A percentile compares a stretch with the other conserved stretches of the same genome.
These are phyloP conservation scores for Boletus subcaerulescens DNA, from an alignment of 768 basidiomycete species.

Conservation along the genomic window DNA sequence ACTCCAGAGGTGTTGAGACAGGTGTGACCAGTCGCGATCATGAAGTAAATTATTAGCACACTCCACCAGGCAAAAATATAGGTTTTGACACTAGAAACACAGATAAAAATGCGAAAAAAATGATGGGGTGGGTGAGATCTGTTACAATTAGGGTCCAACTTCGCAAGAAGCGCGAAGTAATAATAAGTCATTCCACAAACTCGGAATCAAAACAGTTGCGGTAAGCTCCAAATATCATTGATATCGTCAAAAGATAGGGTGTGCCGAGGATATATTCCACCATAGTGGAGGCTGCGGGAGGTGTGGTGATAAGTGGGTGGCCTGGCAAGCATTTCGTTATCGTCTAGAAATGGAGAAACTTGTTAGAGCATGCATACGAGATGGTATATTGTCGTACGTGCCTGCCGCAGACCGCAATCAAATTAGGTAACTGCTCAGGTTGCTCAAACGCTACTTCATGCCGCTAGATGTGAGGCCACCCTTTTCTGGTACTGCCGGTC, in stretches of 20 bases:
- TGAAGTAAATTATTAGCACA: no score
- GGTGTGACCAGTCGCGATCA: no score
- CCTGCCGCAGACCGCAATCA: no score
- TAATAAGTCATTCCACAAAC: background rate
- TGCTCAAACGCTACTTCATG: slow-evolving; percentile 13
- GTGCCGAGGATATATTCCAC: slow-evolving; percentile 6
- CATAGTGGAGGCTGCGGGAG: background rate
- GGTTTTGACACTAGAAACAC: no score
- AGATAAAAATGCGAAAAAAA: no score
- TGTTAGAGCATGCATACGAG: slow-evolving; percentile 1
- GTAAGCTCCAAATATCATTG: slow-evolving; percentile 1
- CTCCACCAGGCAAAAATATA: no score
- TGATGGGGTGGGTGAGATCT: background rate
- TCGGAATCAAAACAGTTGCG: background rate
- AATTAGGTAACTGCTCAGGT: background rate
- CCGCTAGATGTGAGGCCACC: slow-evolving; percentile 1
- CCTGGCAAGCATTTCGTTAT: slow-evolving; percentile 1
- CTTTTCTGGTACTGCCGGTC: slow-evolving; percentile 6
- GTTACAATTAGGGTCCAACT: background rate
- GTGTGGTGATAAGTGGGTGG: background rate
- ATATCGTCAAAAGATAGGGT: slow-evolving; percentile 7
- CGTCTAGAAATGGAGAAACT: slow-evolving; percentile 6
- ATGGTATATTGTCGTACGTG: slow-evolving; percentile 2
- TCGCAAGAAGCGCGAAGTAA: no score
- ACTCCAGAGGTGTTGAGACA: no score